These are phyloP conservation scores for Piromyces sp. DNA, from an alignment of 192 early-diverging fungal genomes.

Conservation along the genomic window DNA sequence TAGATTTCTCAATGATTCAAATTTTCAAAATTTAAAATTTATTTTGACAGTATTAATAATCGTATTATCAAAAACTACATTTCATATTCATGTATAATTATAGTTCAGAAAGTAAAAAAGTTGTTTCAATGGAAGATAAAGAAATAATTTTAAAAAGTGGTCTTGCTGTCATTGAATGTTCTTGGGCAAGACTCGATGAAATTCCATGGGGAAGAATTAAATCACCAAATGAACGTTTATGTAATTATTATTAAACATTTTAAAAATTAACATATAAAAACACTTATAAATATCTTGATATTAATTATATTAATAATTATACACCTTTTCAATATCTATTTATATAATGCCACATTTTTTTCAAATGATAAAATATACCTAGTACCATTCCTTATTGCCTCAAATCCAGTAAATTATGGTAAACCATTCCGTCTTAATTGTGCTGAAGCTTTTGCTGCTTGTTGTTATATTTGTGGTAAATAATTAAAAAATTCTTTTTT, in stretches of 20 bases:
- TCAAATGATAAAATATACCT: background rate
- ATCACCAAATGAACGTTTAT: constrained; percentile 64
- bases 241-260: constrained; percentile 17
- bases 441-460: constrained; percentile 89
- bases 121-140: constrained; percentile 72
- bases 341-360: too few relatives aligned
- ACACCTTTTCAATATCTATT: too few relatives aligned
- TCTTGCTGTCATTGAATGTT: constrained; percentile 87
- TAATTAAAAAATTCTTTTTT: too few relatives aligned
- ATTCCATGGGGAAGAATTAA: constrained; percentile 83
- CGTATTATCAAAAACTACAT: too few relatives aligned
- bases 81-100: background rate
- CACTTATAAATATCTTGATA: background rate
- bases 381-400: constrained; percentile 87
- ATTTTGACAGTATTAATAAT: background rate
- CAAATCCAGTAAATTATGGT: constrained; percentile 97
- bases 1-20: too few relatives aligned
- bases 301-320: too few relatives aligned
- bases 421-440: constrained; percentile 91
- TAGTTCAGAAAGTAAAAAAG: constrained; percentile 69
- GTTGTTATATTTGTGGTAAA: constrained; percentile 69
- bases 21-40: too few relatives aligned
- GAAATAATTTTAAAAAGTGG: constrained; percentile 58
- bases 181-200: constrained; percentile 86
- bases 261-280: too few relatives aligned